Evolutionary conservation across 805 yeast species (phyloP), one percentile per base, ranked within the genome.

Genomic region (Saturnispora quitensis): DNA sequence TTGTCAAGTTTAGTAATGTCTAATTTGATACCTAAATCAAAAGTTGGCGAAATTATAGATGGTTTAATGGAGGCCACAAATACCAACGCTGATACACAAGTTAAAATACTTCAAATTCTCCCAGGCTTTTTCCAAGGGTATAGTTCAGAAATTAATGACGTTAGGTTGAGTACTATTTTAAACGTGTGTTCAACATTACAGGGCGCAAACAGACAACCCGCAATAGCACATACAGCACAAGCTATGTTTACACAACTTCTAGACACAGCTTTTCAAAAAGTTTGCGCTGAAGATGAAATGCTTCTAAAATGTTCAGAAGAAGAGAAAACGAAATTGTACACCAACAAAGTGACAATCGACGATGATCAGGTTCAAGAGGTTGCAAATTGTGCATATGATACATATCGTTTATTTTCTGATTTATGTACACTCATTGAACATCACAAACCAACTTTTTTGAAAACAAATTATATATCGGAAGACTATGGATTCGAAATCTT

Each of bases 221-320:
- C 87, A 58, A 96, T 93, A 5, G 75, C 80, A 13, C 90, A 89
- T 60, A 87, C 98, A 0, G 97, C 98, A 0, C 82, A 88, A 47
- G 99, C 98, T 2, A 89, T 98, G 3, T 75, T 89, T 45, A 95
- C 89, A 56, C 98, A 93, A 64, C 68, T 93, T 43, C 75, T 89
- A 44, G 80, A 85, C 36, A 79, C 85, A 31, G 77, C 89, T 0
- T 91, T 85, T 65, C 98, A 91, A 51, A 75, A 80, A 61, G 74
- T 80, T 45, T 56, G 63, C 17, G 71, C 67, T 4, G 78, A 76
- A 43, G 76, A 71, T 52, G 59, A 63, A 18, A 51, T 40, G 53
- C 55, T 2, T 59, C 60, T 3, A 61, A 18, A 52, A 40, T 52
- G 53, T 2, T 59, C 60, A 4, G 62, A 45, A 18, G 71, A 66